phyloP scores from a whole-genome alignment of 331 rosid species.

The Rosa hybrid region DNA sequence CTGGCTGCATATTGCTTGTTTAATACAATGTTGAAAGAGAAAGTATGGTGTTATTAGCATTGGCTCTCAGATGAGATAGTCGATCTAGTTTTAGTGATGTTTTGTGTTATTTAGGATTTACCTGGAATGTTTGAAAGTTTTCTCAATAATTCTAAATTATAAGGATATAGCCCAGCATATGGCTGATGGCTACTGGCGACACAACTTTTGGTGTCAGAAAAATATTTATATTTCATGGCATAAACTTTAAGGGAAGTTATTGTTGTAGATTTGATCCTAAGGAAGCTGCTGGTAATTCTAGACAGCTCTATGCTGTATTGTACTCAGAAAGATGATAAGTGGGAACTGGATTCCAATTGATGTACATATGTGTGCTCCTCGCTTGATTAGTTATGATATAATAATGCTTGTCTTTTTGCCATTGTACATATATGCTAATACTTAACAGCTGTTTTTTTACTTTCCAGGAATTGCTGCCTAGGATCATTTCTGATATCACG shows the following conservation, averaged over 20 bases:
- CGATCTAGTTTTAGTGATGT: not conserved
- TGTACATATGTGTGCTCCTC: not conserved
- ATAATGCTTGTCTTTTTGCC: not conserved
- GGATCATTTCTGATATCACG: conserved; percentile 62
- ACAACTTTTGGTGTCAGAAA: not conserved
- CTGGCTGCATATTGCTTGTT: not conserved
- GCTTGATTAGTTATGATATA: not conserved
- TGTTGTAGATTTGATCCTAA: not conserved
- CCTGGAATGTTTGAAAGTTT: not conserved
- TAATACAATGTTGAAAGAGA: not conserved
- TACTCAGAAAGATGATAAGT: not conserved
- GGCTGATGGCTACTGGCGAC: not conserved
- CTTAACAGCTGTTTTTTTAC: conserved; percentile 38
- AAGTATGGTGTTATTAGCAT: not conserved
- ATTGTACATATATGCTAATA: not conserved
- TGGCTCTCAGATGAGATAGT: not conserved
- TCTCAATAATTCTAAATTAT: not conserved
- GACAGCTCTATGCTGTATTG: not conserved
- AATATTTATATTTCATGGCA: not conserved
- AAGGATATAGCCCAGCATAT: not conserved
- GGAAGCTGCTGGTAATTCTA: not conserved
- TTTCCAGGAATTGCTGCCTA: conserved; percentile 76
- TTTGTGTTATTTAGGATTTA: not conserved
- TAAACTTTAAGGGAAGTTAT: not conserved
- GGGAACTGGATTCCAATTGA: not conserved